Evolutionary conservation across 495 filamentous ascomycete genomes (phyloP).

Genomic region (Podospora sp.): DNA sequence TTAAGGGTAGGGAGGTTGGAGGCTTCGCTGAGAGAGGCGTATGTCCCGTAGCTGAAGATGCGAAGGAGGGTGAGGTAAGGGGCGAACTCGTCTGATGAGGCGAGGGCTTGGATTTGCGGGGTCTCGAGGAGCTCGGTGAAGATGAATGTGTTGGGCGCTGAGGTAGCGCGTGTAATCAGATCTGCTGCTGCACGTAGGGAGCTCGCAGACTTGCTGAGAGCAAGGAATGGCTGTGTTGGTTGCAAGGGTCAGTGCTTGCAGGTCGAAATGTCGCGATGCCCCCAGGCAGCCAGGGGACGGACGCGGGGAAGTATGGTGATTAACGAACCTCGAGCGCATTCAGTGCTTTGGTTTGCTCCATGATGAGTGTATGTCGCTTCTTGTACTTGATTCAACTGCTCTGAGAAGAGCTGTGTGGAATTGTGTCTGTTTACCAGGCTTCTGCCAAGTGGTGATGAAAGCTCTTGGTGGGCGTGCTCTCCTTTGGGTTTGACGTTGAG

Average conservation of each 20-base stretch:
- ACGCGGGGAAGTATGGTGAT: background rate
- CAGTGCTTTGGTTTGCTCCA: conserved; percentile 86
- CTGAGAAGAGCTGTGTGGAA: background rate
- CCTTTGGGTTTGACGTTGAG: background rate
- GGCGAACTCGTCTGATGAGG: conserved; percentile 41
- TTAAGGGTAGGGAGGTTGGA: conserved; percentile 69
- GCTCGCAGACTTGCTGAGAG: conserved; percentile 80
- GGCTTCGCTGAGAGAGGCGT: conserved; percentile 61
- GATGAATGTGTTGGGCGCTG: conserved; percentile 84
- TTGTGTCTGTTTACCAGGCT: background rate
- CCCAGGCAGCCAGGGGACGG: background rate
- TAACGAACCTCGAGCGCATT: conserved; percentile 68
- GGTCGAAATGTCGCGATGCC: background rate
- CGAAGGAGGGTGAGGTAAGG: conserved; percentile 73
- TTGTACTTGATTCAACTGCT: background rate
- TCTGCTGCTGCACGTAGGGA: conserved; percentile 84
- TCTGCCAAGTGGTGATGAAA: background rate
- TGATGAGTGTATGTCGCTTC: conserved; percentile 36
- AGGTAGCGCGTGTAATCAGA: conserved; percentile 84
- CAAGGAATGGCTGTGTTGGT: conserved; percentile 85
- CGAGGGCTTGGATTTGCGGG: conserved; percentile 77
- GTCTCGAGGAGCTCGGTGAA: conserved; percentile 90
- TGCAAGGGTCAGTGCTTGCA: conserved; percentile 9
- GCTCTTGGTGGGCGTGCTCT: background rate
- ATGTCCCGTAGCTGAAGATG: conserved; percentile 94